Percentiles rank a stretch among this genome's conserved stretches.
Evolutionary conservation across 2,329 filamentous ascomycete genomes (phyloP).

Genomic region (Trichoderma sp.): DNA sequence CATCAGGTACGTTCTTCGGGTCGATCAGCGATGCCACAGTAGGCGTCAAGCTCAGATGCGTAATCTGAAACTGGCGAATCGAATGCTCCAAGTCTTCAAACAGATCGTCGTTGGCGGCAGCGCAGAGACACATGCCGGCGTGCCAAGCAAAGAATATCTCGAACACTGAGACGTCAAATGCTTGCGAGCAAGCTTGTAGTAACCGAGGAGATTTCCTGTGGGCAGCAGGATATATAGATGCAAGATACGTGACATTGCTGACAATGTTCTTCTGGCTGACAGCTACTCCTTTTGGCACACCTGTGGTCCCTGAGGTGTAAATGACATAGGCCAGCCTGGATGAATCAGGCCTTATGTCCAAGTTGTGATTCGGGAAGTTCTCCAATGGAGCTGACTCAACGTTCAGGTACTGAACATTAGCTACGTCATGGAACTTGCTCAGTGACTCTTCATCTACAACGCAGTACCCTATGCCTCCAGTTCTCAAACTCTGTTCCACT

Average conservation of each 20-base stretch:
- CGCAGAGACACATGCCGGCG: constrained; percentile 76
- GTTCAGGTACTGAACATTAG: constrained; percentile 39
- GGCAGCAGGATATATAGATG: constrained; percentile 65
- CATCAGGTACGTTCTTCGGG: constrained; percentile 68
- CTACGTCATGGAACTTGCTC: constrained; percentile 27
- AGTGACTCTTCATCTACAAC: constrained; percentile 45
- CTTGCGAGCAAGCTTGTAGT: constrained; percentile 81
- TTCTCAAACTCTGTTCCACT: constrained; percentile 62
- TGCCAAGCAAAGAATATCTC: constrained; percentile 88
- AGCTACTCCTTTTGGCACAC: constrained; percentile 76
- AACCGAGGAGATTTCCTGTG: constrained; percentile 56
- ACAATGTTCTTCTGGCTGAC: constrained; percentile 76
- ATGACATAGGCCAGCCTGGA: constrained; percentile 73
- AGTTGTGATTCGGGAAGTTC: constrained; percentile 43
- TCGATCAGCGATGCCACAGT: constrained; percentile 79
- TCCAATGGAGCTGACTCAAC: constrained; percentile 39
- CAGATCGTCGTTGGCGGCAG: constrained; percentile 72
- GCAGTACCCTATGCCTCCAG: constrained; percentile 57
- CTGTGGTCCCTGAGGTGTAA: constrained; percentile 84
- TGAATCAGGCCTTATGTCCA: constrained; percentile 45
- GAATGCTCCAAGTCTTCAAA: constrained; percentile 72
- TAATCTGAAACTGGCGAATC: constrained; percentile 67
- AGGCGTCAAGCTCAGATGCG: constrained; percentile 83
- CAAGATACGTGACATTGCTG: constrained; percentile 72
- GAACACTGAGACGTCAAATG: constrained; percentile 87